Evolutionary conservation across 768 basidiomycete species (phyloP), one percentile per base, ranked within the genome.

Genomic region (Termitomyces sp.): DNA sequence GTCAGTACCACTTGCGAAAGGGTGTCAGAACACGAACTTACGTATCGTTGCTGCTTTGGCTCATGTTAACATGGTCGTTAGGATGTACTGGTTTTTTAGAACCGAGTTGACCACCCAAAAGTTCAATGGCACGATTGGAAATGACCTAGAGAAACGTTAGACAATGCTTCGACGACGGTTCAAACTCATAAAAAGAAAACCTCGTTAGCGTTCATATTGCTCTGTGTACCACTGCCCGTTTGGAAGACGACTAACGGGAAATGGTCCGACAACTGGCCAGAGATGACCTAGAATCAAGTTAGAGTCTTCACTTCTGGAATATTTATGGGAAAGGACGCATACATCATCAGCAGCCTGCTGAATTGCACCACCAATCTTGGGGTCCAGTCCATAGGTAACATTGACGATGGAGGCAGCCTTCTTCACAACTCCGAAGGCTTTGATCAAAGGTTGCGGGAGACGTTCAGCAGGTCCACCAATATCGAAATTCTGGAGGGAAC

Each of bases 161-260:
- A n/a, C 13, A 13, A 37, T 57, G 6, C 8, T 54, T 54, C 32
- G 10, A 32, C 20, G 13, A 39, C 36, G 27, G 7, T 34, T 20
- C 13, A 24, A 33, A n/a, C 20, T 22, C n/a, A 24, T 10, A 32
- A 8, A n/a, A 18, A n/a, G 14, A 42, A 10, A 22, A 89, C 93
- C 84, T 99, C 97, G 71, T 99, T 99, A 60, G 85, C 93, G 72
- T 93, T 99, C 97, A 99, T 99, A 79, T 99, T 99, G 69, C 91
- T 95, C 74, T 99, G 97, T 1, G 97, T 99, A 20, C 97, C 97
- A 56, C 93, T 95, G 59, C 97, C 97, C 24, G 97, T 99, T 75
- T 99, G 97, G 84, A 98, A 99, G 42, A 99, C 95, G 37, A 99
- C 97, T 39, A 99, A 79, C 26, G 97, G 97, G 78, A 99, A 99